Evolutionary conservation across 148 eudicot genomes (phyloP).

Genomic region (Fagopyrum homotropicum): DNA sequence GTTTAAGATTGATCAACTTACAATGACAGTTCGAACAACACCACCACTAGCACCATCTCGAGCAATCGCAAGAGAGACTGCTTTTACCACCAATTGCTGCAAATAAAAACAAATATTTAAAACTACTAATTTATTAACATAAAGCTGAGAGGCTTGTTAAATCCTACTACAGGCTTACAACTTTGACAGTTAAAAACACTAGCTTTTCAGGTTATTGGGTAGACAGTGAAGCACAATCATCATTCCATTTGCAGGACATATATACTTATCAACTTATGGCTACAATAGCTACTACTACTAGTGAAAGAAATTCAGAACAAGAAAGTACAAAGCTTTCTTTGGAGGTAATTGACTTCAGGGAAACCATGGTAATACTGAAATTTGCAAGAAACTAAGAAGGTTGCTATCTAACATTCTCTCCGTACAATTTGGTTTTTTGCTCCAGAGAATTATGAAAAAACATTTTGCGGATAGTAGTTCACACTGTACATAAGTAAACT

Average conservation of each 20-base stretch:
- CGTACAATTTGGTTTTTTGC: neutral
- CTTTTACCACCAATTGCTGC: conserved; percentile 81
- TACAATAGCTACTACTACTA: too few species aligned
- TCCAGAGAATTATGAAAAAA: neutral
- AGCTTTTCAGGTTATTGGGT: neutral
- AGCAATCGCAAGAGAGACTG: conserved; percentile 96
- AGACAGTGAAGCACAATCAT: neutral
- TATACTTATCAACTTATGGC: too few species aligned
- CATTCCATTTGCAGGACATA: neutral
- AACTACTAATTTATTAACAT: neutral
- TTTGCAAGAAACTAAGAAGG: neutral
- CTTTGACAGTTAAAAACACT: neutral
- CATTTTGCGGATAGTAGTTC: neutral
- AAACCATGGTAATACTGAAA: neutral
- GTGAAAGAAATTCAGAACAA: neutral
- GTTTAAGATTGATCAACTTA: conserved; percentile 23
- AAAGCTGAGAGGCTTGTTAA: neutral
- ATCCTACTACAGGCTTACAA: neutral
- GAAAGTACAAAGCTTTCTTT: neutral
- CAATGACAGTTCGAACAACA: conserved; percentile 86
- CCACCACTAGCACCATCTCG: conserved; percentile 99
- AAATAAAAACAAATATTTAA: conserved; percentile 1
- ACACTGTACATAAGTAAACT: neutral
- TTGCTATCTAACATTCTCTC: neutral
- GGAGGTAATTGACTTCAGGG: neutral